A percentile compares a stretch with the other conserved stretches of the same genome.
Conservation (phyloP, 768 basidiomycete species). For the Russula vinacea region DNA sequence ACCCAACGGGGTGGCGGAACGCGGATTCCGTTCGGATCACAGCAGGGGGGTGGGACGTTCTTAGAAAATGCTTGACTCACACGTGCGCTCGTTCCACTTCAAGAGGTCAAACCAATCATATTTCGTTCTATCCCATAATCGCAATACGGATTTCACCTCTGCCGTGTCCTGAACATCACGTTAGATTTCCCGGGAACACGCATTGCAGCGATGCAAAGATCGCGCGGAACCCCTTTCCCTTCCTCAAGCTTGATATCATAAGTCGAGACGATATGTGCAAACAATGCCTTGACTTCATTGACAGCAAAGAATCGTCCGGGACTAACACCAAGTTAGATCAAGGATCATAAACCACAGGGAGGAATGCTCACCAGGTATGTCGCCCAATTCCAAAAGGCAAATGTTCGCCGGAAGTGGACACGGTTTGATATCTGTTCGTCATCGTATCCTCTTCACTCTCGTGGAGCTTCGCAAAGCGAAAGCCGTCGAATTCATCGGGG, state of each 20-base stretch:
- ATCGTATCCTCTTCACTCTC: slow-evolving; percentile 19
- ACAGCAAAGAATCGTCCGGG: background rate
- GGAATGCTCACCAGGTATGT: background rate
- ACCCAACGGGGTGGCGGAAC: too few species aligned
- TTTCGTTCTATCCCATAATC: too few species aligned
- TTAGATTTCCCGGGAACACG: background rate
- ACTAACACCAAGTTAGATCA: too few species aligned
- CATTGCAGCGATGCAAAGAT: background rate
- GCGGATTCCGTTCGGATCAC: too few species aligned
- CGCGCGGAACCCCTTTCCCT: background rate
- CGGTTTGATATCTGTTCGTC: too few species aligned
- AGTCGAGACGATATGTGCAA: background rate
- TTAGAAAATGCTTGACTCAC: too few species aligned
- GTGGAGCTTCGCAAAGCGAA: slow-evolving; percentile 38
- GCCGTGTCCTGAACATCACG: too few species aligned
- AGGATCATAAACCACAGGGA: too few species aligned
- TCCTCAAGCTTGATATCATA: background rate
- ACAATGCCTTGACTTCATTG: background rate
- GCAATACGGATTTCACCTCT: too few species aligned
- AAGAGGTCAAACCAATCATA: too few species aligned
- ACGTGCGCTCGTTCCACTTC: too few species aligned
- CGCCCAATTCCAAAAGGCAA: background rate
- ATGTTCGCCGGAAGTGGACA: background rate
- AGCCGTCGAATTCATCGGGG: slow-evolving; percentile 42
- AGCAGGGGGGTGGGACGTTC: too few species aligned